phyloP scores from a whole-genome alignment of 2,329 filamentous ascomycete genomes.

The Chaetomium globosum region DNA sequence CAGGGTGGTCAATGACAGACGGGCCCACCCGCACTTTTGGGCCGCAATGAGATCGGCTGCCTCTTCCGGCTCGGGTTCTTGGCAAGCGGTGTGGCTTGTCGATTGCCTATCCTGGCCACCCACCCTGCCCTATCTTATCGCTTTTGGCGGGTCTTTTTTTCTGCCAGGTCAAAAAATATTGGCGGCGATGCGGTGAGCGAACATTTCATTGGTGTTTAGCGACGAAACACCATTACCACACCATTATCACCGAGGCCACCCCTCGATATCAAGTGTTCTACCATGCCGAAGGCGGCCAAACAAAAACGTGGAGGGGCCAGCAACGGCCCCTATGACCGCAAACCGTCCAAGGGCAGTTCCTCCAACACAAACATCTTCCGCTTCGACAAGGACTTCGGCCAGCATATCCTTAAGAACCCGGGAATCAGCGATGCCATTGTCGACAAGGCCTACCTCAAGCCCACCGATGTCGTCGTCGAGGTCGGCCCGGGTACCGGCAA shows the following conservation, averaged over 20 bases:
- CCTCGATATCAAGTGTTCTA: not conserved
- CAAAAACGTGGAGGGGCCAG: slow-evolving; percentile 42
- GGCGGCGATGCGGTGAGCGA: slow-evolving; percentile 20
- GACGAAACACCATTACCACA: not conserved
- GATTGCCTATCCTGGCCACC: not conserved
- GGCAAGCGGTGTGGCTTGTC: slow-evolving; percentile 22
- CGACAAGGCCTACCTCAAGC: slow-evolving; percentile 85
- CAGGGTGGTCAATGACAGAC: not conserved
- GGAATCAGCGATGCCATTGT: slow-evolving; percentile 56
- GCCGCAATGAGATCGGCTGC: not conserved
- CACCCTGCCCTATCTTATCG: slow-evolving; percentile 32
- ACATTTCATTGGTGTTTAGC: not conserved
- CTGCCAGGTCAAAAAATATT: slow-evolving; percentile 34
- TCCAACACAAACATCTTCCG: slow-evolving; percentile 86
- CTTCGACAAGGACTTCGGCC: slow-evolving; percentile 87
- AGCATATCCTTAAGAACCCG: slow-evolving; percentile 77
- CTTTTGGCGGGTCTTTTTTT: slow-evolving; percentile 35
- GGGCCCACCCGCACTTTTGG: slow-evolving; percentile 1
- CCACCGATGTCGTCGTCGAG: slow-evolving; percentile 87
- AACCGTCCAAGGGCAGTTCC: slow-evolving; percentile 34
- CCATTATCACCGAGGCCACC: not conserved
- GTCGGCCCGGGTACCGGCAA: slow-evolving; percentile 90
- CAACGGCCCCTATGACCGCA: slow-evolving; percentile 44
- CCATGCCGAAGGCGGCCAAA: slow-evolving; percentile 49
- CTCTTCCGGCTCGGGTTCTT: not conserved